A percentile compares a stretch with the other conserved stretches of the same genome.
Conservation (phyloP, 768 basidiomycete genomes). For the Amanita phalloides region DNA sequence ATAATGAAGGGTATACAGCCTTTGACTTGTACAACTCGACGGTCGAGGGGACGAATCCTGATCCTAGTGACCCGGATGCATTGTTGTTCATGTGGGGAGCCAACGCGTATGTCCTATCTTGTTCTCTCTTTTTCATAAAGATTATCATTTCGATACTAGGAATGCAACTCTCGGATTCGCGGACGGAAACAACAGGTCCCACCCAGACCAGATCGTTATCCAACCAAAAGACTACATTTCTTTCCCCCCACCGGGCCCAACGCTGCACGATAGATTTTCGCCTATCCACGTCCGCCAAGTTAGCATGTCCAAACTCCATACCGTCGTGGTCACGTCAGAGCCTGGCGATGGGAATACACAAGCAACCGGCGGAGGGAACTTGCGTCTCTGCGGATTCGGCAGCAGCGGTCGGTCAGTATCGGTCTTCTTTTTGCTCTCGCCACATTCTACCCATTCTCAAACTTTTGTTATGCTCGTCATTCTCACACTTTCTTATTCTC, state of each 20-base stretch:
- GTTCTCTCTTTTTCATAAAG: background rate
- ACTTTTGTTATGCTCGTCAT: background rate
- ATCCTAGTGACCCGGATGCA: conserved; percentile 20
- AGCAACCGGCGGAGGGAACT: conserved; percentile 25
- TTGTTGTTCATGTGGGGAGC: conserved; percentile 86
- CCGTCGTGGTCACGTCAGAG: conserved; percentile 16
- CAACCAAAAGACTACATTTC: conserved; percentile 14
- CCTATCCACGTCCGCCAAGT: conserved; percentile 55
- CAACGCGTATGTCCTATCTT: conserved; percentile 41
- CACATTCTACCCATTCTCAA: background rate
- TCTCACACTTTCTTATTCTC: no score
- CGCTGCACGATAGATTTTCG: conserved; percentile 40
- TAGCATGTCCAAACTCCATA: conserved; percentile 83
- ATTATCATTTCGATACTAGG: conserved; percentile 20
- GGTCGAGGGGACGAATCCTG: conserved; percentile 60
- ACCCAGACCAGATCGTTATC: conserved; percentile 69
- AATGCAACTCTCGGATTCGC: conserved; percentile 86
- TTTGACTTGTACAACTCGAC: conserved; percentile 94
- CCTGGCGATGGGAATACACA: conserved; percentile 15
- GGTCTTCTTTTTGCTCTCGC: background rate
- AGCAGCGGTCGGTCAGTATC: conserved; percentile 67
- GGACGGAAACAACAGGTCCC: conserved; percentile 65
- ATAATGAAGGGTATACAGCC: conserved; percentile 81
- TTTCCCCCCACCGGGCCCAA: conserved; percentile 4
- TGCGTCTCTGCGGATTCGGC: conserved; percentile 85